A percentile compares a stretch with the other conserved stretches of the same genome.
phyloP scores from a whole-genome alignment of 345 rosid genomes.

The Eucalyptus shirleyi region DNA sequence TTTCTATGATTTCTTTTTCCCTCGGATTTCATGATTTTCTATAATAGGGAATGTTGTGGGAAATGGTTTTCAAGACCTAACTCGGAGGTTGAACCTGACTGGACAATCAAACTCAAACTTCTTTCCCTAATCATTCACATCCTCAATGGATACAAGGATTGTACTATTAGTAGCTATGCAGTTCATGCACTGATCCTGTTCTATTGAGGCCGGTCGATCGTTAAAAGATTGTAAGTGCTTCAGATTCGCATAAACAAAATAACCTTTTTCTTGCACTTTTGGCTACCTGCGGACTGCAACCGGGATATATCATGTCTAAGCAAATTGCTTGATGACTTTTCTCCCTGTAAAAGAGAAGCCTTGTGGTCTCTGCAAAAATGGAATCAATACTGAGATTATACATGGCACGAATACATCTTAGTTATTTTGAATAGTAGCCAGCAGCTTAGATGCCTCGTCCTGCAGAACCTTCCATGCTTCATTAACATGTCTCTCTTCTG shows the following conservation, averaged over 20 bases:
- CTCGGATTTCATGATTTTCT: not conserved
- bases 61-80: not conserved
- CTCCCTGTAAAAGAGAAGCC: not conserved
- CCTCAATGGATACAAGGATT: not conserved
- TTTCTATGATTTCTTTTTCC: not conserved
- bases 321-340: not conserved
- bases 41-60: not conserved
- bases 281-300: not conserved
- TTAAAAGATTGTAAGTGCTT: not conserved
- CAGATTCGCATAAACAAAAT: not conserved
- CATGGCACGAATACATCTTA: not conserved
- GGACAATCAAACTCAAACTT: not conserved
- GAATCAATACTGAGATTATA: not conserved
- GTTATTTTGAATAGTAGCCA: not conserved
- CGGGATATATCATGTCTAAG: not conserved
- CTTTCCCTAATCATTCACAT: not conserved
- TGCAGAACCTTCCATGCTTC: conserved; percentile 74
- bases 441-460: conserved; percentile 45
- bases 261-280: not conserved
- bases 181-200: not conserved
- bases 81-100: not conserved
- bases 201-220: not conserved
- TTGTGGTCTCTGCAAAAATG: not conserved
- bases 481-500: conserved; percentile 70
- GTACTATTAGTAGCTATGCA: not conserved